Evolutionary conservation across 768 basidiomycete genomes (phyloP), one percentile per base, ranked within the genome.

Genomic region (Amyloporia xantha): DNA sequence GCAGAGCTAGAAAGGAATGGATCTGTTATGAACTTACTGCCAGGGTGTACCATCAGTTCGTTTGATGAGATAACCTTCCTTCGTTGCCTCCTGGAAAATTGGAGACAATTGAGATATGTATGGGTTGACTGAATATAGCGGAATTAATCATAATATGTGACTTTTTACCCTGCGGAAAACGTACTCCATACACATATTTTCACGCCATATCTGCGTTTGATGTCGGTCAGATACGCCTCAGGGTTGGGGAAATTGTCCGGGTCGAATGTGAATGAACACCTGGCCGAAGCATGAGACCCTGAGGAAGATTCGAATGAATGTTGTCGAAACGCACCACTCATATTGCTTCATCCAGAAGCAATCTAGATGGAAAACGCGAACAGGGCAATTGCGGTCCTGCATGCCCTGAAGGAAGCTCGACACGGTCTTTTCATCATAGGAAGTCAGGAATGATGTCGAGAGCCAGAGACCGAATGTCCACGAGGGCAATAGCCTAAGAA

Each of bases 401-500:
- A 89, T 86, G 11, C 84, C 85, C 59, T 84, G 68, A 49, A 89
- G 65, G 68, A 87, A 87, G 2, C 75, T 67, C 4, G 79, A 76
- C 13, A 89, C 86, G 0, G 86, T 87, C 46, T 78, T 71, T 44
- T 72, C 75, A 52, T 82, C 83, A 64, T 77, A 86, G 23, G 75
- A 75, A 0, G 86, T 87, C 46, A 84, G 69, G 71, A 89, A 89
- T 0, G 82, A 86, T 2, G 85, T 87, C 12, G 84, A 82, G 30
- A 87, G 71, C 83, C 85, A 87, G 3, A 87, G 76, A 2, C 85
- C 85, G 58, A 82, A 89, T 0, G 84, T 80, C 85, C 86, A 87
- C 3, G 76, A 65, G 1, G 85, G 85, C 24, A 86, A 68, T 6
- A 86, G 64, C 3, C 78, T 86, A 64, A n/a, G 28, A 66, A 54